Percentiles rank a stretch among this genome's conserved stretches.
phyloP scores from a whole-genome alignment of 352 stramenopile species.

The Globisporangium paroecandrum region DNA sequence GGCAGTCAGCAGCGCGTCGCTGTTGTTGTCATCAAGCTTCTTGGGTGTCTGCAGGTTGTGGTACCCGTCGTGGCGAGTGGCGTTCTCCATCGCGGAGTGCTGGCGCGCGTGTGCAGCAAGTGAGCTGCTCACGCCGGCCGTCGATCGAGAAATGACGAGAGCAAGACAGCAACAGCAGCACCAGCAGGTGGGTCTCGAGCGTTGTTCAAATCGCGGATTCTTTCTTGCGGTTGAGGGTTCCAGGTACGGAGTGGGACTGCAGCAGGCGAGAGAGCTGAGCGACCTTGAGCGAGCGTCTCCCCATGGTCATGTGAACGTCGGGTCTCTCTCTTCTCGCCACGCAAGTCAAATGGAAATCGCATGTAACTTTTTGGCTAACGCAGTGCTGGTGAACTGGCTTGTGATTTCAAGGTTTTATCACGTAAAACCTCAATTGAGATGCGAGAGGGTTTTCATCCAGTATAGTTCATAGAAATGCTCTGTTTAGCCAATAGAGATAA shows the following conservation, averaged over 20 bases:
- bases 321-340: background rate
- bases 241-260: background rate
- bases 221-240: background rate
- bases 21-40: background rate
- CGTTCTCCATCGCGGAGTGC: background rate
- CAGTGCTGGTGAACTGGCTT: background rate
- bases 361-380: background rate
- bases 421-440: background rate
- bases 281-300: too few relatives aligned
- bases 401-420: background rate
- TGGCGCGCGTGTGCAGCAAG: background rate
- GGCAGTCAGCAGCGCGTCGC: background rate
- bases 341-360: background rate
- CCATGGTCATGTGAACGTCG: too few relatives aligned
- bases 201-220: background rate
- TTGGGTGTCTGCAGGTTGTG: slow-evolving; percentile 11
- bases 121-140: background rate
- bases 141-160: background rate
- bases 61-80: background rate
- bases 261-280: background rate
- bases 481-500: background rate
- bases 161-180: background rate
- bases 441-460: background rate
- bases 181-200: background rate
- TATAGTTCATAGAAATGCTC: background rate